A percentile compares a stretch with the other conserved stretches of the same genome.
phyloP scores from a whole-genome alignment of 176 grass and related monocot species.

The Tuctoria greenei region DNA sequence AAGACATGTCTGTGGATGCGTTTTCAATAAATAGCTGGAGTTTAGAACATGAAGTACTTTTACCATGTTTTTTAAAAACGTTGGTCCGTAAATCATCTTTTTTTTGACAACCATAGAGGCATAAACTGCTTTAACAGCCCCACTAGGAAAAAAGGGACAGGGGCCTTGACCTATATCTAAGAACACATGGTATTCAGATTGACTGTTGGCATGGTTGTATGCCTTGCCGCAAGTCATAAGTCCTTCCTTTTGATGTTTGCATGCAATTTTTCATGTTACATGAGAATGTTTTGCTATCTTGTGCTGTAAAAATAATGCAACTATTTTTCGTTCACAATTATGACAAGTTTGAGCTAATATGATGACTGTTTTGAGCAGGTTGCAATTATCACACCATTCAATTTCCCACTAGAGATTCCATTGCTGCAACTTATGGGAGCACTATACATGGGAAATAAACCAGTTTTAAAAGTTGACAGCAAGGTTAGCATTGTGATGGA shows the following conservation, averaged over 20 bases:
- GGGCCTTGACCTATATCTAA: background rate
- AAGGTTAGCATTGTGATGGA: slow-evolving; percentile 99
- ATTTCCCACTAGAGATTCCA: slow-evolving; percentile 93
- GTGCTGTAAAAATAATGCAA: background rate
- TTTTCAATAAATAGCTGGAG: background rate
- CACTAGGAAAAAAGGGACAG: background rate
- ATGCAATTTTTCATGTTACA: slow-evolving; percentile 12
- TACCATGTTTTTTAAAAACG: slow-evolving; percentile 17
- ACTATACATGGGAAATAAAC: slow-evolving; percentile 99
- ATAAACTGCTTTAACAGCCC: background rate
- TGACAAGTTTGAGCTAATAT: slow-evolving; percentile 35
- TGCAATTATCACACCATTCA: slow-evolving; percentile 94
- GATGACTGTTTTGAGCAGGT: slow-evolving; percentile 56
- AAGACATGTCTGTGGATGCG: background rate
- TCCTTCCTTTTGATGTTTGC: background rate
- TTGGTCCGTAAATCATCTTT: background rate
- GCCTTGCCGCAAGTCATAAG: background rate
- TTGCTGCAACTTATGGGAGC: slow-evolving; percentile 97
- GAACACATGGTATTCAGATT: slow-evolving; percentile 1
- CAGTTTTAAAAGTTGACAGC: slow-evolving; percentile 96
- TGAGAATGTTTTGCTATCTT: slow-evolving; percentile 4
- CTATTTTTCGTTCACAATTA: slow-evolving; percentile 13
- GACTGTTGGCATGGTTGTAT: background rate
- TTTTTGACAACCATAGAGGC: background rate
- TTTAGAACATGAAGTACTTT: background rate